phyloP scores from a whole-genome alignment of 345 rosid genomes.

The Balakata baccata region DNA sequence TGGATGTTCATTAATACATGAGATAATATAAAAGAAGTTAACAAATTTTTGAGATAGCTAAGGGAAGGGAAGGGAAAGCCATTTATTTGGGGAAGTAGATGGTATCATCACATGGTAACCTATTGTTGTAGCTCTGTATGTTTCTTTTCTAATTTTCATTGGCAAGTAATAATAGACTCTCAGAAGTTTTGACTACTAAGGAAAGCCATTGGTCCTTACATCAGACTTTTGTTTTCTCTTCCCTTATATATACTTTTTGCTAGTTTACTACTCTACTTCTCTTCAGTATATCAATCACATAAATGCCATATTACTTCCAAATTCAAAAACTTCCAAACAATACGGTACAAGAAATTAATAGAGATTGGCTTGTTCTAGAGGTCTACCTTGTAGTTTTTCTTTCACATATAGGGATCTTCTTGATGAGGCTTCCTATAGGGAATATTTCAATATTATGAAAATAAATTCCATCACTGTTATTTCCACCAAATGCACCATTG shows the following conservation, averaged over 20 bases:
- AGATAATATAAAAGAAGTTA: neutral
- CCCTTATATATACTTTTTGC: neutral
- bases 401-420: neutral
- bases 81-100: neutral
- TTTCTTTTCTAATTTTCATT: neutral
- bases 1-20: slow-evolving; percentile 21
- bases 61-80: neutral
- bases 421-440: neutral
- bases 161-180: slow-evolving; percentile 19
- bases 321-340: neutral
- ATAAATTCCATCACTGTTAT: neutral
- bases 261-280: neutral
- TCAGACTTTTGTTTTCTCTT: neutral
- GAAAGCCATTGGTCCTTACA: slow-evolving; percentile 1
- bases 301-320: neutral
- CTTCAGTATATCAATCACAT: neutral
- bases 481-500: neutral
- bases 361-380: neutral
- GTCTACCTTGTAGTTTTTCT: neutral
- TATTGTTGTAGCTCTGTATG: neutral
- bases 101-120: slow-evolving; percentile 19
- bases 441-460: neutral
- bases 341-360: neutral
- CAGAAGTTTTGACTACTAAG: slow-evolving; percentile 20
- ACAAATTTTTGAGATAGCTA: neutral